phyloP scores from a whole-genome alignment of 768 basidiomycete species.

The Phylloporus sp. region DNA sequence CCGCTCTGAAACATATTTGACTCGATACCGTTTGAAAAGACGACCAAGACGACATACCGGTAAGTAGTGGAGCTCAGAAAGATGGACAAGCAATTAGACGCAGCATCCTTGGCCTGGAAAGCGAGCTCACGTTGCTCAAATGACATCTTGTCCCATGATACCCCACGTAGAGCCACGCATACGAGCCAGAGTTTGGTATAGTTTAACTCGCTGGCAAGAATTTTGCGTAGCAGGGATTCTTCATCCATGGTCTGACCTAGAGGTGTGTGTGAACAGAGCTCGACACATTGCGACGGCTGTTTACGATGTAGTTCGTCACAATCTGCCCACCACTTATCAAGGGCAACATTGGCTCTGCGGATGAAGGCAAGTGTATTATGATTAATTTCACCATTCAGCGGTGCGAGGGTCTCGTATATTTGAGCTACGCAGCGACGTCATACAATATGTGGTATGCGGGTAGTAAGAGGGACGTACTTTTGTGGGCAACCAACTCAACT shows the following conservation, averaged over 20 bases:
- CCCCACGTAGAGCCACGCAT: constrained; percentile 87
- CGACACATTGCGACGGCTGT: neutral
- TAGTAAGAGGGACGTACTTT: constrained; percentile 53
- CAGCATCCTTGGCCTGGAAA: constrained; percentile 93
- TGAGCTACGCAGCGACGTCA: constrained; percentile 54
- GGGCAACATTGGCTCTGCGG: constrained; percentile 76
- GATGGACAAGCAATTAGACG: constrained; percentile 77
- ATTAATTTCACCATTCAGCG: constrained; percentile 83
- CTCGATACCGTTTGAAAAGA: neutral
- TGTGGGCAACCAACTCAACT: constrained; percentile 87
- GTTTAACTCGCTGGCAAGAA: constrained; percentile 83
- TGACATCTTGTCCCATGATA: constrained; percentile 94
- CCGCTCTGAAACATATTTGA: constrained; percentile 49
- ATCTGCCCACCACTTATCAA: constrained; percentile 90
- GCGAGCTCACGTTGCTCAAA: constrained; percentile 93
- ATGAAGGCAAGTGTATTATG: constrained; percentile 84
- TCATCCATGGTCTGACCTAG: constrained; percentile 79
- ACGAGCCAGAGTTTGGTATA: constrained; percentile 95
- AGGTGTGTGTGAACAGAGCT: constrained; percentile 5
- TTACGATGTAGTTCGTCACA: constrained; percentile 82
- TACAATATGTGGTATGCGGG: neutral
- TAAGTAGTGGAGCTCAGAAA: constrained; percentile 81
- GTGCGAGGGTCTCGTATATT: constrained; percentile 86
- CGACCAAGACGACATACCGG: constrained; percentile 45
- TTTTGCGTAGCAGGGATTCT: constrained; percentile 79